phyloP scores from a whole-genome alignment of 768 basidiomycete species.

The Russula vinacea region DNA sequence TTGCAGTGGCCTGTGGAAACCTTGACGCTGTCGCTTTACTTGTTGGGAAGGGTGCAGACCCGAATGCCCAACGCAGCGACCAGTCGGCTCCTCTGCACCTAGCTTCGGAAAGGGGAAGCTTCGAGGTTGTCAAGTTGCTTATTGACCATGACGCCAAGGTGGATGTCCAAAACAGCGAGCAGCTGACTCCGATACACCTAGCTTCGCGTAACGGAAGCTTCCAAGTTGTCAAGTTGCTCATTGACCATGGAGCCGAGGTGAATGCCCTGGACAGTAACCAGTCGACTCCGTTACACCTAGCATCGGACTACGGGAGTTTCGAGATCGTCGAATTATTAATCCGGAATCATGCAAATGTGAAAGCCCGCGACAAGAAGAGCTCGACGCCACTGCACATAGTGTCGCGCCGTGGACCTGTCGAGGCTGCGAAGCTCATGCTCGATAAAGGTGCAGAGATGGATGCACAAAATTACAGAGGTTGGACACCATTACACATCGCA shows the following conservation, averaged over 20 bases:
- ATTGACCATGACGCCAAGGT: not conserved
- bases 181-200: not conserved
- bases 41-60: too few species aligned
- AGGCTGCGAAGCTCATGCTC: not conserved
- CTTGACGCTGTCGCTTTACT: too few species aligned
- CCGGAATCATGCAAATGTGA: too few species aligned
- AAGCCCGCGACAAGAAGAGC: not conserved
- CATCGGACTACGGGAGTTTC: not conserved
- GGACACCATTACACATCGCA: not conserved
- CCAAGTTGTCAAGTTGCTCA: not conserved
- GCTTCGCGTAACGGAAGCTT: not conserved
- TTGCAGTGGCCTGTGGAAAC: not conserved
- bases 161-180: not conserved
- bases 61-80: too few species aligned
- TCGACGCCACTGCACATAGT: not conserved
- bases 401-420: not conserved
- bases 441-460: not conserved
- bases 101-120: too few species aligned
- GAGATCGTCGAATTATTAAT: not conserved
- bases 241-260: not conserved
- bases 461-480: not conserved
- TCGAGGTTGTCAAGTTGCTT: not conserved
- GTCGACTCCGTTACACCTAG: constrained; percentile 3
- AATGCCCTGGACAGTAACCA: not conserved
- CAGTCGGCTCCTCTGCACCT: too few species aligned